A percentile compares a stretch with the other conserved stretches of the same genome.
These are phyloP conservation scores for Protomyces inouyei DNA, from an alignment of 1,139 yeast genomes.

Conservation along the genomic window DNA sequence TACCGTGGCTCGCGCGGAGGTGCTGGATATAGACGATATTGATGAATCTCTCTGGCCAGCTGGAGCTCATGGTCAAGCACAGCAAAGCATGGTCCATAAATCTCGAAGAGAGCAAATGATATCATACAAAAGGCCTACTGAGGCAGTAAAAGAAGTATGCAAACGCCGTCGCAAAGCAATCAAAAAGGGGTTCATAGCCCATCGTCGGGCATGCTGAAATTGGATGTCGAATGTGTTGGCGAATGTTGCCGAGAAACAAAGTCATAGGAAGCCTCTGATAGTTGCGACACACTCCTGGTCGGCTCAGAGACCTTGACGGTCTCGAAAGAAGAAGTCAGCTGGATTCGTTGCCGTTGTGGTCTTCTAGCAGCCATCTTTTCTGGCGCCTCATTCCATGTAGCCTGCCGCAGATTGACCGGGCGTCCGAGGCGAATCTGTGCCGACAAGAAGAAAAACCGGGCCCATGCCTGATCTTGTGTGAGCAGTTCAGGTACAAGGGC, in stretches of 20 bases:
- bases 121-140: too few species aligned
- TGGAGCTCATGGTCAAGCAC: too few species aligned
- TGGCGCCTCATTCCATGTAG: not conserved
- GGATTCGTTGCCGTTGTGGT: not conserved
- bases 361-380: not conserved
- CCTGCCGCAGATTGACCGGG: not conserved
- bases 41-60: too few species aligned
- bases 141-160: not conserved
- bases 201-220: not conserved
- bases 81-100: too few species aligned
- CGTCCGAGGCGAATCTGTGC: not conserved
- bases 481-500: not conserved
- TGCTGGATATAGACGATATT: not conserved
- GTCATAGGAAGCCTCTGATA: not conserved
- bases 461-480: conserved; percentile 2
- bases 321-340: not conserved
- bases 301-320: not conserved
- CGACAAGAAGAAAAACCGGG: not conserved
- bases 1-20: not conserved
- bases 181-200: not conserved
- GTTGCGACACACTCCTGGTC: not conserved
- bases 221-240: not conserved
- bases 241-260: not conserved
- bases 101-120: too few species aligned
- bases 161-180: not conserved